Percentiles rank a stretch among this genome's conserved stretches.
Evolutionary conservation across 345 rosid species (phyloP).

Genomic region (Arabidopsis suecica): DNA sequence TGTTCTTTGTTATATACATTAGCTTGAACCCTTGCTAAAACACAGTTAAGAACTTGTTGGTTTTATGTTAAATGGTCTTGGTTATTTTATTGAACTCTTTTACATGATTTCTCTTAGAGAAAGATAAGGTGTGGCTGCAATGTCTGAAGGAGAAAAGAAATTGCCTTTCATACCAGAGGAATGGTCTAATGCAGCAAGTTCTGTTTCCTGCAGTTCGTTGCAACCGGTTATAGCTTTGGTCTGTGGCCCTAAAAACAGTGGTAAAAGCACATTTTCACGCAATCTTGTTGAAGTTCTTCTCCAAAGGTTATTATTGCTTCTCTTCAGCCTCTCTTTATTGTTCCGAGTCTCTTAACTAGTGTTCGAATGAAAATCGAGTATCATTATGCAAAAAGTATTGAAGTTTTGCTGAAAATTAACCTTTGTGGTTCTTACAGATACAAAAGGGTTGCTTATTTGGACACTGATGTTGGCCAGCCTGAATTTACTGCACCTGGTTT

Average conservation of each 20-base stretch:
- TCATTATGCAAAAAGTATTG: background rate
- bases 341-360: background rate
- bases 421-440: constrained; percentile 56
- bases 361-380: background rate
- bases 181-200: constrained; percentile 76
- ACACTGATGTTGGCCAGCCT: constrained; percentile 95
- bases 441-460: constrained; percentile 82
- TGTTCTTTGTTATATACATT: background rate
- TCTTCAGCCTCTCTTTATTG: constrained; percentile 9
- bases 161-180: constrained; percentile 61
- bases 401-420: constrained; percentile 4
- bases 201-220: constrained; percentile 56
- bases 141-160: constrained; percentile 50
- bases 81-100: background rate
- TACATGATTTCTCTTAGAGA: background rate
- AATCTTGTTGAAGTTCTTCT: constrained; percentile 76
- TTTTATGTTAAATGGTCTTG: background rate
- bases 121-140: constrained; percentile 36
- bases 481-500: constrained; percentile 93
- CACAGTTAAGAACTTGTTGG: background rate
- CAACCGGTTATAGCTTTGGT: constrained; percentile 61
- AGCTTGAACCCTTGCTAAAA: constrained; percentile 1
- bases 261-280: constrained; percentile 91
- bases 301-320: constrained; percentile 50
- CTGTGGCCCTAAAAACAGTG: constrained; percentile 87